Evolutionary conservation across 148 eudicot genomes (phyloP).

Genomic region (Chenopodium formosanum): DNA sequence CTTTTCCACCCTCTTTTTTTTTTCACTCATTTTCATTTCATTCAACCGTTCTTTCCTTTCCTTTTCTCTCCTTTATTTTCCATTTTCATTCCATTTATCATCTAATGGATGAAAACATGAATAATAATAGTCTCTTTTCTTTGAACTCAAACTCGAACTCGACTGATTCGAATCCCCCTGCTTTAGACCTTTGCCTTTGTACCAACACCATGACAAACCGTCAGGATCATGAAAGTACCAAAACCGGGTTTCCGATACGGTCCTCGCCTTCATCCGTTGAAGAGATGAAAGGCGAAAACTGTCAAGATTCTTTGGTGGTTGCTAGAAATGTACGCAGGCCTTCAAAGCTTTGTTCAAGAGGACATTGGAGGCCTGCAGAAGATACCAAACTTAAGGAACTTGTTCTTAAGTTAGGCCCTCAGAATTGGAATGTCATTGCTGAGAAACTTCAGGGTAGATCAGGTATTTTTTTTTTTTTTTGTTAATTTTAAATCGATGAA

Average conservation of each 20-base stretch:
- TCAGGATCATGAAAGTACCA: not conserved
- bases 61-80: not conserved
- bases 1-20: not conserved
- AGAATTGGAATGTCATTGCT: slow-evolving; percentile 77
- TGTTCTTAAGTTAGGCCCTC: slow-evolving; percentile 62
- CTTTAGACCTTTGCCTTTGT: slow-evolving; percentile 21
- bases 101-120: too few species aligned
- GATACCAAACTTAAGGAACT: slow-evolving; percentile 66
- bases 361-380: slow-evolving; percentile 77
- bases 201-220: slow-evolving; percentile 8
- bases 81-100: not conserved
- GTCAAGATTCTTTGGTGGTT: not conserved
- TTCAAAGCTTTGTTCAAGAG: slow-evolving; percentile 53
- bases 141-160: slow-evolving; percentile 3
- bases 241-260: slow-evolving; percentile 24
- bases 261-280: not conserved
- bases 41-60: slow-evolving; percentile 1
- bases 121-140: too few species aligned
- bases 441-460: slow-evolving; percentile 63
- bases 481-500: not conserved
- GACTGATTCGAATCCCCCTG: not conserved
- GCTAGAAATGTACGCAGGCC: slow-evolving; percentile 1
- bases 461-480: slow-evolving; percentile 24
- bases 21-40: not conserved
- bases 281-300: not conserved